Base-by-base conservation (phyloP, 2,329 filamentous ascomycete species). In the Colletotrichum sp. region DNA sequence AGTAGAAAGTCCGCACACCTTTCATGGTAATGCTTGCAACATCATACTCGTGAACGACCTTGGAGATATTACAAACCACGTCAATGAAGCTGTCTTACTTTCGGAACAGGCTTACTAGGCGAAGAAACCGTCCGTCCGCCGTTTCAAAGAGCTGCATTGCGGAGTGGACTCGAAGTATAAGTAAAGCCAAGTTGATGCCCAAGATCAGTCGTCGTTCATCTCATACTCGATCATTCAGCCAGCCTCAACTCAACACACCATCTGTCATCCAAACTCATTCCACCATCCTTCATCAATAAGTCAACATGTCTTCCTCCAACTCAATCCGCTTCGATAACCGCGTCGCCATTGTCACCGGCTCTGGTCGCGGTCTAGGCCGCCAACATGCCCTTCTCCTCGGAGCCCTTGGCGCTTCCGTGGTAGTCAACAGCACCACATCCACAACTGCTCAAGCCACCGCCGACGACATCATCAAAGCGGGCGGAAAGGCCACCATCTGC, bases 291-390 rank as follows among this genome's bases (percentile, higher is more conserved):
- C 13, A 16, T 19, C 13, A 27, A 27, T 59, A 30, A 30, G 0
- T 22, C 60, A 44, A 36, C 13, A 64, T 64, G 60, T 28, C 60
- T 64, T 9, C 60, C 4, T 25, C 60, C n/a, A 44, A 22, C 22
- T 39, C 60, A 22, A 13, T 63, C 28, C 59, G 60, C 0, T 69
- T 78, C 30, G 30, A 75, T 8, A 75, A 67, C 61, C 74, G 72
- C 6, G 78, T 79, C 25, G 77, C 77, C 13, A 77, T 77, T 65
- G 76, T 73, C 68, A 79, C 73, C 11, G 78, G 79, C 3, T 78
- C 79, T 12, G 79, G 79, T n/a, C 75, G 79, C 19, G 79, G 79
- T 8, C 75, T 80, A 6, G 79, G 79, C 16, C 75, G 79, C 19
- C 78, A 80, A 34, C 79, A 80, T 22, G 79, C 79, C 9, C 60